Conservation (phyloP, 345 rosid genomes). For the Schrenkiella parvula region DNA sequence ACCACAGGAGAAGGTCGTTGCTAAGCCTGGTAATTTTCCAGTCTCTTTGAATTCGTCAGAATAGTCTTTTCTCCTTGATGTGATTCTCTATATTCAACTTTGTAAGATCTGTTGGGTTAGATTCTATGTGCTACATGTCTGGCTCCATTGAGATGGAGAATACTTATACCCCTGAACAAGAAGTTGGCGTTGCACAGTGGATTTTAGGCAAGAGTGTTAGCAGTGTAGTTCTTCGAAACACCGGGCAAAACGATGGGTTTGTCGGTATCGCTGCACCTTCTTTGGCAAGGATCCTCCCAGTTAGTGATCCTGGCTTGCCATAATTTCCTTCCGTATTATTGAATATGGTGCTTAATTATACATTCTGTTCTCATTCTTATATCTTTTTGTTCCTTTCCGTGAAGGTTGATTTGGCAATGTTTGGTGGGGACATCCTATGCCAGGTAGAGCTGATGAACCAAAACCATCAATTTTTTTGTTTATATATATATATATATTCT, state of each 20-base stretch:
- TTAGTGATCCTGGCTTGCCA: conserved; percentile 40
- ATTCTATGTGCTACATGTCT: conserved; percentile 80
- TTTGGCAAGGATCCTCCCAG: conserved; percentile 95
- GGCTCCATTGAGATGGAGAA: conserved; percentile 91
- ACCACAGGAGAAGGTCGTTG: conserved; percentile 79
- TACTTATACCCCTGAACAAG: conserved; percentile 77
- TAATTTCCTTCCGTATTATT: not conserved
- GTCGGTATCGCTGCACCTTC: conserved; percentile 95
- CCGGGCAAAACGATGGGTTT: conserved; percentile 75
- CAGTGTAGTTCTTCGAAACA: conserved; percentile 63
- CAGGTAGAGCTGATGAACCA: conserved; percentile 54
- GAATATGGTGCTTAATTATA: not conserved
- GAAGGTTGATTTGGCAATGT: conserved; percentile 86
- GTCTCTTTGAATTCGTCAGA: not conserved
- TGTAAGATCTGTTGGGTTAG: not conserved
- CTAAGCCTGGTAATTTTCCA: conserved; percentile 66
- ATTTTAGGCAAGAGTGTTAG: conserved; percentile 83
- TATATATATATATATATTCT: not conserved
- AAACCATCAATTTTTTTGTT: not conserved
- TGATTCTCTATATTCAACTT: not conserved
- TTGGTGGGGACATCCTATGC: conserved; percentile 91
- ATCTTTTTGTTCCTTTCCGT: conserved; percentile 11
- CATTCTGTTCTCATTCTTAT: not conserved
- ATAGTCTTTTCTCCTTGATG: not conserved
- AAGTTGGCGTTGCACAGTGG: conserved; percentile 94